Conservation (phyloP, 768 basidiomycete genomes). For the Flagelloscypha sp. region DNA sequence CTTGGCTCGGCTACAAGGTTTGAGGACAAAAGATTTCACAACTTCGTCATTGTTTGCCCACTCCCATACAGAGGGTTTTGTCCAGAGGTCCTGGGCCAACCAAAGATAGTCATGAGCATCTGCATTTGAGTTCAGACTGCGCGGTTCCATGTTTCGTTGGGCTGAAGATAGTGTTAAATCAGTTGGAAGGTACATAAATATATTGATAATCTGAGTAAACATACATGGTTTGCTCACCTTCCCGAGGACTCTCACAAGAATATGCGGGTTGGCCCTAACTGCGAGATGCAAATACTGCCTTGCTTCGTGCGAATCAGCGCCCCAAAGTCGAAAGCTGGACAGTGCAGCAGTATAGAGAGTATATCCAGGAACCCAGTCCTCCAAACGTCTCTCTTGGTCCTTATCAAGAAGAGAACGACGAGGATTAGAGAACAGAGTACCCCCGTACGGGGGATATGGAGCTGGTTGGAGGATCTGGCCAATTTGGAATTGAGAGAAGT, state of each 20-base stretch:
- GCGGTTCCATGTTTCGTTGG: slow-evolving; percentile 20
- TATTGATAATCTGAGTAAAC: slow-evolving; percentile 4
- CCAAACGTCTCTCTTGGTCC: slow-evolving; percentile 9
- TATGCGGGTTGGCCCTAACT: slow-evolving; percentile 22
- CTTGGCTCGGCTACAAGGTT: slow-evolving; percentile 22
- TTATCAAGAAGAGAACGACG: slow-evolving; percentile 11
- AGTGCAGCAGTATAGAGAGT: slow-evolving; percentile 32
- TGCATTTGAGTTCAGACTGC: slow-evolving; percentile 28
- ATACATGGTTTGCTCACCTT: slow-evolving; percentile 27
- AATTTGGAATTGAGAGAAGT: slow-evolving; percentile 26
- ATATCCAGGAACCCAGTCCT: slow-evolving; percentile 8
- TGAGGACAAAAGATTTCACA: slow-evolving; percentile 23
- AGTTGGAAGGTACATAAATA: background rate
- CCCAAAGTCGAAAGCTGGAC: slow-evolving; percentile 32
- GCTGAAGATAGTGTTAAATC: slow-evolving; percentile 17
- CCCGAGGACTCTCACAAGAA: slow-evolving; percentile 32
- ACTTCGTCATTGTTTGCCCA: slow-evolving; percentile 31
- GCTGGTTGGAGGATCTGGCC: slow-evolving; percentile 17
- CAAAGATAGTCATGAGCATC: slow-evolving; percentile 41
- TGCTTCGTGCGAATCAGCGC: slow-evolving; percentile 26
- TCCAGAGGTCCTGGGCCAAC: slow-evolving; percentile 36
- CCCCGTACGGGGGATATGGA: slow-evolving; percentile 15
- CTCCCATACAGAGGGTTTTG: slow-evolving; percentile 31
- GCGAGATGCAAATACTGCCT: slow-evolving; percentile 32
- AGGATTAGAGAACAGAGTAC: slow-evolving; percentile 21